Base-by-base conservation (phyloP, 805 yeast species). In the Barnettozyma wickerhamii region DNA sequence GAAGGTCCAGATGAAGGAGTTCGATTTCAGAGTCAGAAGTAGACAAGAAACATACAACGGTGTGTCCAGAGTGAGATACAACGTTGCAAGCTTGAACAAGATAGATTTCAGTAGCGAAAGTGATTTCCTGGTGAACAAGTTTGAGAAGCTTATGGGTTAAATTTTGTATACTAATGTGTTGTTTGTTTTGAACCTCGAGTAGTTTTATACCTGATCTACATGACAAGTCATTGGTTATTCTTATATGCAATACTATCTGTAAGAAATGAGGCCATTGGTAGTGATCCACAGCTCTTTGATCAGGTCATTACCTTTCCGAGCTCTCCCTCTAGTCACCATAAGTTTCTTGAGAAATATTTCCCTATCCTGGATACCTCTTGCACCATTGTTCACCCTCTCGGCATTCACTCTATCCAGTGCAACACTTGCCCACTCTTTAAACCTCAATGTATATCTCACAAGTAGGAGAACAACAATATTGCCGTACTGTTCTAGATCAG, bases 31-130 rank as follows among this genome's bases (percentile, higher is more conserved):
- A 62, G 60, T 90, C 39, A 78, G 84, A 55, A 96, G 95, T 12
- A 77, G 81, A 58, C 85, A 78, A 55, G 97, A 93, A 56, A 78
- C 74, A 46, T 93, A 86, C 62, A 84, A 89, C 53, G 95, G 89
- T 38, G 76, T 74, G 35, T 73, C 76, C 23, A 75, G 91, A 60
- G 78, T 86, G 14, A 77, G 96, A 59, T 87, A 82, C 59, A 81
- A 81, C 41, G 85, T 77, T 3, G 66, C 77, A 36, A 71, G 74
- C 13, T 49, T 82, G 20, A 68, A 69, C 38, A 68, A 68, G 30
- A 53, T 85, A 38, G 79, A 81, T 51, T 82, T 60, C 55, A 65
- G 64, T 41, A 70, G 70, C 26, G 95, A 85, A 61, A 71, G 79
- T 43, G 84, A 77, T 33, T 73, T 62, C 37, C 68, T 85, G 53